phyloP scores from a whole-genome alignment of 2,329 filamentous ascomycete species.

The Aspergillus oerlinghausenensis region DNA sequence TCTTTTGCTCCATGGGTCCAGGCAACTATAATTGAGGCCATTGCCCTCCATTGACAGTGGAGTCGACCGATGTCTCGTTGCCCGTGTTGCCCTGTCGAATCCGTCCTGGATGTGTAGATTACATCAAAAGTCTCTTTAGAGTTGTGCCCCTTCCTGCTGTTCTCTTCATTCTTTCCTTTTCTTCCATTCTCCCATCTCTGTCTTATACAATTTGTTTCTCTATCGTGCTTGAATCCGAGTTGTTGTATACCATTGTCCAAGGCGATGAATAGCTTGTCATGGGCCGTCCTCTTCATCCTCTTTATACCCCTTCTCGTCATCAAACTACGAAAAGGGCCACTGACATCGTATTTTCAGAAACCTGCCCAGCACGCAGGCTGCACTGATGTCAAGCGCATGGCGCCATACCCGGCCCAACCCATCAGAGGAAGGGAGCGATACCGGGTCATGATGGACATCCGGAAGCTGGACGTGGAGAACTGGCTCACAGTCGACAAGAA shows the following conservation, averaged over 20 bases:
- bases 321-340: constrained; percentile 19
- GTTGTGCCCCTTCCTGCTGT: constrained; percentile 8
- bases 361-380: constrained; percentile 9
- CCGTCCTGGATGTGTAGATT: constrained; percentile 11
- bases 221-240: background rate
- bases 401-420: constrained; percentile 35
- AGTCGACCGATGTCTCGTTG: constrained; percentile 14
- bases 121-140: constrained; percentile 10
- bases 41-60: constrained; percentile 13
- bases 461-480: constrained; percentile 41
- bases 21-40: constrained; percentile 18
- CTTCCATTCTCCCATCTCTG: constrained; percentile 1
- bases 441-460: constrained; percentile 46
- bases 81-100: constrained; percentile 7
- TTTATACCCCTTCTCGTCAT: constrained; percentile 25
- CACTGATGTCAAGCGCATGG: constrained; percentile 30
- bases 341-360: constrained; percentile 7
- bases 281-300: constrained; percentile 25
- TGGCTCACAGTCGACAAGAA: constrained; percentile 48
- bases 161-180: constrained; percentile 3
- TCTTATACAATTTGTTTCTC: background rate
- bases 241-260: constrained; percentile 11
- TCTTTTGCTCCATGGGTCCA: constrained; percentile 12
- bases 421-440: constrained; percentile 38
- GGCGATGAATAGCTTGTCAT: constrained; percentile 32